These are phyloP conservation scores for Chamaecrista fasciculata DNA, from an alignment of 306 rosid species.

Conservation along the genomic window DNA sequence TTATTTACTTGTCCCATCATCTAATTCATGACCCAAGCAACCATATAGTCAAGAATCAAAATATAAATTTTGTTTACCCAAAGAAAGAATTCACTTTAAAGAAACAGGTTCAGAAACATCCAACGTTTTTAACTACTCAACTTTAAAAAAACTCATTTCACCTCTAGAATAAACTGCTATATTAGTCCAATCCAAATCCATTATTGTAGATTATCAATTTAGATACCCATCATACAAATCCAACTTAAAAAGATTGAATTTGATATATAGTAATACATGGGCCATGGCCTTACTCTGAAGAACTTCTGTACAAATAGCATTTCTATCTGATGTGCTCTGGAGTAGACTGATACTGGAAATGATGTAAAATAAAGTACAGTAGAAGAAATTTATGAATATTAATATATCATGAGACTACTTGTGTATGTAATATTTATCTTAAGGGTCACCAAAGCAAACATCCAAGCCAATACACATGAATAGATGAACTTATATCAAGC, in stretches of 20 bases:
- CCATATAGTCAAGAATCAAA: background rate
- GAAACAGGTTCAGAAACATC: background rate
- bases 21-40: conserved; percentile 38
- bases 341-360: background rate
- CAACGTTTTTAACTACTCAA: background rate
- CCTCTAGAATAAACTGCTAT: background rate
- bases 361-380: background rate
- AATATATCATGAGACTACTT: background rate
- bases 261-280: background rate
- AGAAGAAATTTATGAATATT: background rate
- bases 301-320: background rate
- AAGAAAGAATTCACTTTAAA: background rate
- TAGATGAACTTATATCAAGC: background rate
- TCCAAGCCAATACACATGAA: too few relatives aligned
- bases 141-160: background rate
- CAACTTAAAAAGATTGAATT: background rate
- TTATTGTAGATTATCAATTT: too few relatives aligned
- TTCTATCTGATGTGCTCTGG: background rate
- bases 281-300: background rate
- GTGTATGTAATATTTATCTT: background rate
- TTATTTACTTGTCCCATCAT: conserved; percentile 83
- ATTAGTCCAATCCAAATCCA: conserved; percentile 4
- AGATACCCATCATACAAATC: background rate
- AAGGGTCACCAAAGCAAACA: background rate
- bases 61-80: conserved; percentile 7